A percentile compares a stretch with the other conserved stretches of the same genome.
Conservation (phyloP, 1,284 basidiomycete species). For the Naganishia cerealis region DNA sequence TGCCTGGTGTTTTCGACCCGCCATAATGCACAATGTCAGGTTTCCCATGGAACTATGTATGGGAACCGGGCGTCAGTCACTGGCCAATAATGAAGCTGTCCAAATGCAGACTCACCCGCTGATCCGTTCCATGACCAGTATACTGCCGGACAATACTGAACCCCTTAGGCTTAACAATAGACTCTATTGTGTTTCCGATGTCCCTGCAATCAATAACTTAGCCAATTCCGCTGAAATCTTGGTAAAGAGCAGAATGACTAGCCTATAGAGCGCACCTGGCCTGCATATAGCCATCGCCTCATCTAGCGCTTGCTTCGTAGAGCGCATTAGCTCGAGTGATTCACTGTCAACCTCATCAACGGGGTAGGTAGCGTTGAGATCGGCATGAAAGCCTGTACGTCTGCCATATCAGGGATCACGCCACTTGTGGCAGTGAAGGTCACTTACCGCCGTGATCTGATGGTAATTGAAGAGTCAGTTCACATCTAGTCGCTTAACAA, state of each 20-base stretch:
- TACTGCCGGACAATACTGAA: conserved; percentile 86
- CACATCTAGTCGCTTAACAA: neutral
- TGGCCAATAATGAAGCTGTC: neutral
- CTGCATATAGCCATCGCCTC: conserved; percentile 86
- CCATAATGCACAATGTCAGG: conserved; percentile 56
- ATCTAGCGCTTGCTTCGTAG: conserved; percentile 76
- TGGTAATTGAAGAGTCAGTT: conserved; percentile 12
- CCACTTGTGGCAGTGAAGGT: conserved; percentile 6
- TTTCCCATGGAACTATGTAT: conserved; percentile 46
- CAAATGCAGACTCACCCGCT: conserved; percentile 62
- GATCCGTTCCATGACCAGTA: conserved; percentile 86
- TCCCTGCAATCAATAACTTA: conserved; percentile 38
- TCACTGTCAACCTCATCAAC: conserved; percentile 83
- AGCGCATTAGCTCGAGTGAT: conserved; percentile 73
- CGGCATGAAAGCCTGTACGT: conserved; percentile 75
- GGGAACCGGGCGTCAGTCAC: neutral
- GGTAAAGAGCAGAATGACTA: conserved; percentile 42
- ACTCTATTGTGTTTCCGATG: conserved; percentile 63
- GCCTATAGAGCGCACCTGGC: conserved; percentile 84
- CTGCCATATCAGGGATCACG: neutral
- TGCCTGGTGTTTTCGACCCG: conserved; percentile 54
- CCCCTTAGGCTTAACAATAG: conserved; percentile 73
- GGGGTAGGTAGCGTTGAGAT: conserved; percentile 81
- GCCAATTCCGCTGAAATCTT: conserved; percentile 49
- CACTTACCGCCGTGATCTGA: conserved; percentile 63